A percentile compares a stretch with the other conserved stretches of the same genome.
Conservation (phyloP, 129 eudicot species). For the Flaveria trinervia region DNA sequence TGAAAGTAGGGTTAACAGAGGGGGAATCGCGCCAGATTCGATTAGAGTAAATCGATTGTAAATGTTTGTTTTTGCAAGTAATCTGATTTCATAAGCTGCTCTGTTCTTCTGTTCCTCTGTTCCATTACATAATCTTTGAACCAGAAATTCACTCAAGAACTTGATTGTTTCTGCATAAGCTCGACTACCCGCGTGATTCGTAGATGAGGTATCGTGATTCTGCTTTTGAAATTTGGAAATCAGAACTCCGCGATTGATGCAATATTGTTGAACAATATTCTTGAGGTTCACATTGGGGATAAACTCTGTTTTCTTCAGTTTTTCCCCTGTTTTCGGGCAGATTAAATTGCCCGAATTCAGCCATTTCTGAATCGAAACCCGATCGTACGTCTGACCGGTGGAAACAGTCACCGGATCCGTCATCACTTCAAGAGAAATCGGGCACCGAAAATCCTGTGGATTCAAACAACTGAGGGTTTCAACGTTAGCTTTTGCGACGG, state of each 20-base stretch:
- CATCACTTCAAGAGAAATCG: conserved; percentile 82
- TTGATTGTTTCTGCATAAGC: conserved; percentile 56
- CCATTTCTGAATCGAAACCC: conserved; percentile 74
- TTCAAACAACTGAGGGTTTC: conserved; percentile 52
- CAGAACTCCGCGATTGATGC: conserved; percentile 62
- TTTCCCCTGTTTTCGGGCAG: conserved; percentile 86
- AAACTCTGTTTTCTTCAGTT: conserved; percentile 44
- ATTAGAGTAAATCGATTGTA: conserved; percentile 57
- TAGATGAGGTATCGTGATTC: conserved; percentile 50
- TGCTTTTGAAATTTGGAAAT: conserved; percentile 52
- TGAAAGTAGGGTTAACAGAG: conserved; percentile 44
- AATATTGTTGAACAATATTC: conserved; percentile 62
- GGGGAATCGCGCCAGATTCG: conserved; percentile 55
- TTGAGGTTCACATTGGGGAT: conserved; percentile 64
- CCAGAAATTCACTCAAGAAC: conserved; percentile 45
- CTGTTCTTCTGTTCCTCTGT: conserved; percentile 39
- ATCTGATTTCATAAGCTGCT: conserved; percentile 64
- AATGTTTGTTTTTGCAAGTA: conserved; percentile 66
- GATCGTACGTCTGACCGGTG: conserved; percentile 86
- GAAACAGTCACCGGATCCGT: conserved; percentile 82
- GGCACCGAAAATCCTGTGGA: conserved; percentile 74
- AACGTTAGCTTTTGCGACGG: conserved; percentile 26
- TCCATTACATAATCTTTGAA: conserved; percentile 42
- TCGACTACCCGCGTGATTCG: conserved; percentile 53
- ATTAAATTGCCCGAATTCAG: conserved; percentile 58